Conservation (phyloP, 192 early-diverging fungal species). For the Paraglomus occultum region DNA sequence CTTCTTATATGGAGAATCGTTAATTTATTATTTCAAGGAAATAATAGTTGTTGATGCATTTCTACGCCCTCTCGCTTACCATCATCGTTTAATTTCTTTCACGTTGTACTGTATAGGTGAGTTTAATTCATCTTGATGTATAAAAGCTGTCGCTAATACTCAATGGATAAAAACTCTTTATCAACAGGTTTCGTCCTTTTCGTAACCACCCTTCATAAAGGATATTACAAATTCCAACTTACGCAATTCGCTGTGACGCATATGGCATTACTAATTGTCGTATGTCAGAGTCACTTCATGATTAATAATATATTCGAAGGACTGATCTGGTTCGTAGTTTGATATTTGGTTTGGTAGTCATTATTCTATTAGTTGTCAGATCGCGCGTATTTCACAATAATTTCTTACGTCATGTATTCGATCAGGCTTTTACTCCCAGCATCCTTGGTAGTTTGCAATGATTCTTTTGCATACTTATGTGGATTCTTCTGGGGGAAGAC, state of each 20-base stretch:
- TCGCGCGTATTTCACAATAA: neutral
- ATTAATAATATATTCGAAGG: conserved; percentile 98
- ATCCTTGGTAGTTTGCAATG: conserved; percentile 89
- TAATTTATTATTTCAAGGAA: conserved; percentile 87
- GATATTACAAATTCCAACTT: conserved; percentile 94
- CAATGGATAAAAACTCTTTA: neutral
- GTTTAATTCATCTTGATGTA: neutral
- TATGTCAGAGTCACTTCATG: conserved; percentile 93
- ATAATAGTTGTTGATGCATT: conserved; percentile 82
- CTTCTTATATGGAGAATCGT: conserved; percentile 92
- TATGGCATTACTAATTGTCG: conserved; percentile 91
- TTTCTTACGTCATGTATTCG: neutral
- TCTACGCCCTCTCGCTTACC: conserved; percentile 78
- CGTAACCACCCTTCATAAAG: conserved; percentile 89
- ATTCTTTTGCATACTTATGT: conserved; percentile 93
- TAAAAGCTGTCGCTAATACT: neutral
- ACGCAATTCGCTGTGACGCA: conserved; percentile 97
- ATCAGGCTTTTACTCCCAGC: conserved; percentile 80
- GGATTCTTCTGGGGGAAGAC: conserved; percentile 95
- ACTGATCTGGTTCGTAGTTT: conserved; percentile 72
- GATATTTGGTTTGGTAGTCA: neutral
- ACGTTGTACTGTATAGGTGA: conserved; percentile 80
- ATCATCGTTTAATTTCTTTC: conserved; percentile 95
- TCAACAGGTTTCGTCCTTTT: conserved; percentile 83
- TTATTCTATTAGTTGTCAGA: neutral